Conservation (phyloP, 768 basidiomycete genomes). For the Pholiota microspora region DNA sequence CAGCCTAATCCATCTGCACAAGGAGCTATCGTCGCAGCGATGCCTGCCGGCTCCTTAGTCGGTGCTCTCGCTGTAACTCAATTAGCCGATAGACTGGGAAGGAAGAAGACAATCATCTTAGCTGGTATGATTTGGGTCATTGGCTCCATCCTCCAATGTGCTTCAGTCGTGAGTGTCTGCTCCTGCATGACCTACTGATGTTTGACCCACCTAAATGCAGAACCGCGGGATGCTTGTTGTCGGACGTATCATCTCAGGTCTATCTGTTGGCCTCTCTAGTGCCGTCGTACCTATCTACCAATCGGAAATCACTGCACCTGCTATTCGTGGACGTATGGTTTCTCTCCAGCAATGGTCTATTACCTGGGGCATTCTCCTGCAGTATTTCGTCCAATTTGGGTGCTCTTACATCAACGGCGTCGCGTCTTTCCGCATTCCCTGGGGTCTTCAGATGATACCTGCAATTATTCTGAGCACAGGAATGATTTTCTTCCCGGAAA, state of each 20-base stretch:
- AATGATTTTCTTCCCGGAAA: constrained; percentile 69
- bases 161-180: constrained; percentile 36
- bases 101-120: constrained; percentile 64
- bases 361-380: constrained; percentile 76
- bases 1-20: constrained; percentile 55
- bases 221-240: constrained; percentile 75
- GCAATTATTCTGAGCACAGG: constrained; percentile 66
- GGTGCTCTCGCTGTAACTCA: constrained; percentile 63
- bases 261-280: constrained; percentile 66
- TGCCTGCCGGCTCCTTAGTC: constrained; percentile 73
- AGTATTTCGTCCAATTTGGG: constrained; percentile 75
- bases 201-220: too few species aligned
- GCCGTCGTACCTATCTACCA: constrained; percentile 74
- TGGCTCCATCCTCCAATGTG: constrained; percentile 71
- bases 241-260: constrained; percentile 65
- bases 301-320: constrained; percentile 69
- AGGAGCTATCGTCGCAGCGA: constrained; percentile 75
- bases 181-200: constrained; percentile 3
- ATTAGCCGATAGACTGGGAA: constrained; percentile 64
- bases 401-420: constrained; percentile 69
- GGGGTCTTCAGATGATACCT: constrained; percentile 79
- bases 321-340: constrained; percentile 73
- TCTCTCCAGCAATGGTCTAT: constrained; percentile 81
- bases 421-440: constrained; percentile 78
- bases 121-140: constrained; percentile 72